Evolutionary conservation across 176 grass and related monocot species (phyloP).

Genomic region (Miscanthus lutarioriparius): DNA sequence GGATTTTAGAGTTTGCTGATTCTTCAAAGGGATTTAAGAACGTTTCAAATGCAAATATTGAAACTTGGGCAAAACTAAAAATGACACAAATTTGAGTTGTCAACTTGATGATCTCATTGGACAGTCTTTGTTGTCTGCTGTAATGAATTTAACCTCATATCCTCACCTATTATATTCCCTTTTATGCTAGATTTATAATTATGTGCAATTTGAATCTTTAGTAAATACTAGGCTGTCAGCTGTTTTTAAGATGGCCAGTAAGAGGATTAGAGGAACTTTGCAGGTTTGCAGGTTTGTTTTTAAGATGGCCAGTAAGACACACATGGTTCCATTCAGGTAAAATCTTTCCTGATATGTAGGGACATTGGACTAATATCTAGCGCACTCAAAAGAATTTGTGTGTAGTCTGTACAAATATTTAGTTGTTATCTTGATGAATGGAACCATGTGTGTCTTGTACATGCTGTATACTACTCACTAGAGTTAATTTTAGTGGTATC

Average conservation of each 20-base stretch:
- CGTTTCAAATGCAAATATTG: not conserved
- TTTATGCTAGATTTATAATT: not conserved
- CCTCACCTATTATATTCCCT: not conserved
- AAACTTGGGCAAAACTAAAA: not conserved
- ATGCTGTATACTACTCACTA: not conserved
- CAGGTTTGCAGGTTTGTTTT: too few relatives aligned
- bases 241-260: not conserved
- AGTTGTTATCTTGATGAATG: not conserved
- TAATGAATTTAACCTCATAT: not conserved
- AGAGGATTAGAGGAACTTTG: not conserved
- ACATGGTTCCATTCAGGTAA: too few relatives aligned
- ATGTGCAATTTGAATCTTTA: not conserved
- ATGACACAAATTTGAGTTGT: not conserved
- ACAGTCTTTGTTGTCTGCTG: slow-evolving; percentile 2
- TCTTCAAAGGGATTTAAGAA: not conserved
- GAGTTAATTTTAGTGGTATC: not conserved
- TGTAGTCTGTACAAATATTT: not conserved
- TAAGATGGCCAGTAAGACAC: too few relatives aligned
- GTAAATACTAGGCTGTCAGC: not conserved
- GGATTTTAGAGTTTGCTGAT: not conserved
- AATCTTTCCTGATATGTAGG: not conserved
- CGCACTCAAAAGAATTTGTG: not conserved
- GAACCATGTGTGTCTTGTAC: not conserved
- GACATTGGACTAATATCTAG: not conserved
- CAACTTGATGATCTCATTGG: not conserved